These are phyloP conservation scores for Cadophora sp. DNA, from an alignment of 2,329 filamentous ascomycete species.

Conservation along the genomic window DNA sequence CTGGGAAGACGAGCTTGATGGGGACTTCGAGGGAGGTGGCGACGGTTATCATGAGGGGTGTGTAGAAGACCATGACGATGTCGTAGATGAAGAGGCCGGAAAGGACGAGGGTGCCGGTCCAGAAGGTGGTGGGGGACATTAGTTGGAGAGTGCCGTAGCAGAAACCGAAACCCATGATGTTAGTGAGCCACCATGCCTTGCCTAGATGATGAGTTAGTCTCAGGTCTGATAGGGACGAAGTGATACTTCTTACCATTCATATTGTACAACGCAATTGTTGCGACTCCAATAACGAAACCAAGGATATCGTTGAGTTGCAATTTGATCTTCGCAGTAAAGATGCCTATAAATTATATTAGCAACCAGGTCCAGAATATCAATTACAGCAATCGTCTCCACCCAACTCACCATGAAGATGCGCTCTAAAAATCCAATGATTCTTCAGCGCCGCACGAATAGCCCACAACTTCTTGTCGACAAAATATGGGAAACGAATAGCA, in stretches of 20 bases:
- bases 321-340: constrained; percentile 29
- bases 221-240: neutral
- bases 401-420: constrained; percentile 38
- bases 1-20: constrained; percentile 83
- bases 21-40: constrained; percentile 90
- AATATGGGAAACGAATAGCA: constrained; percentile 40
- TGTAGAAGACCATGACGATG: constrained; percentile 90
- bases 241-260: constrained; percentile 17
- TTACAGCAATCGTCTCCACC: neutral
- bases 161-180: constrained; percentile 86
- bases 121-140: constrained; percentile 88
- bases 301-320: constrained; percentile 40
- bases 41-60: constrained; percentile 85
- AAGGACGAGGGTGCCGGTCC: constrained; percentile 80
- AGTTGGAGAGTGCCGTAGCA: constrained; percentile 83
- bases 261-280: constrained; percentile 42
- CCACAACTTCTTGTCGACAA: constrained; percentile 52
- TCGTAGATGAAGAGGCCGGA: constrained; percentile 90
- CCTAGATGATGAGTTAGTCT: neutral
- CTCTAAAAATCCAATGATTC: constrained; percentile 56
- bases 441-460: constrained; percentile 56
- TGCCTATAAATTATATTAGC: constrained; percentile 8
- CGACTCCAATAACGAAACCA: constrained; percentile 40
- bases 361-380: neutral
- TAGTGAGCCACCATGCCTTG: constrained; percentile 64